A percentile compares a stretch with the other conserved stretches of the same genome.
These are phyloP conservation scores for Stephania yunnanensis DNA, from an alignment of 164 flowering plant genomes.

Conservation along the genomic window DNA sequence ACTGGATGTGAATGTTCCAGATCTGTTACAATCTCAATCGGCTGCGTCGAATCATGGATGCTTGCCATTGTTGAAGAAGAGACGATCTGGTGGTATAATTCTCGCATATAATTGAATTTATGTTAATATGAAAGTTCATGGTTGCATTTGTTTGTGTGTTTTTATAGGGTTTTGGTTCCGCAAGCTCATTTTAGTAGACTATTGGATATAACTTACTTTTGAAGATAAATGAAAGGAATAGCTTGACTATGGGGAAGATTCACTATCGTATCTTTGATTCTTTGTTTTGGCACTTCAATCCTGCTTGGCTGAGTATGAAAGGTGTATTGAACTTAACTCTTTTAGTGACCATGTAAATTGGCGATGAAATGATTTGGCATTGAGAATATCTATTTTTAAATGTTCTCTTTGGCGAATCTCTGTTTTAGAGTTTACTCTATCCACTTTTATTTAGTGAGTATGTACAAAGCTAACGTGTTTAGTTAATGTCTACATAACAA, in stretches of 20 bases:
- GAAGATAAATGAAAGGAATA: neutral
- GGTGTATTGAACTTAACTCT: neutral
- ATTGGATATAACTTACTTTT: neutral
- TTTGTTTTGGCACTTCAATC: neutral
- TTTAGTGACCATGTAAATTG: neutral
- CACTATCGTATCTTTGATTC: neutral
- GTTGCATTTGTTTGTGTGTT: neutral
- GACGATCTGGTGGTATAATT: constrained; percentile 54
- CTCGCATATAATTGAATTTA: neutral
- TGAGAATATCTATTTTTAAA: neutral
- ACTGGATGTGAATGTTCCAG: constrained; percentile 28
- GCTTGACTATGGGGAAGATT: neutral
- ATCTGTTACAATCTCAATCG: constrained; percentile 33
- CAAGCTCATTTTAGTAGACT: neutral
- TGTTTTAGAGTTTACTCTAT: neutral
- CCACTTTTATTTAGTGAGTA: neutral
- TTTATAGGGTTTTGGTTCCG: neutral
- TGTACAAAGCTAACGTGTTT: neutral
- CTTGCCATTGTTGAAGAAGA: constrained; percentile 59
- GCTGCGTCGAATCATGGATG: constrained; percentile 54
- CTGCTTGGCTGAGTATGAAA: neutral
- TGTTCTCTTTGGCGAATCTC: neutral
- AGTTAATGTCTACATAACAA: neutral
- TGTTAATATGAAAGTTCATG: neutral
- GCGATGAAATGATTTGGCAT: neutral